Base-by-base conservation (phyloP, 352 stramenopile species). In the Phytophthora sansomeana region DNA sequence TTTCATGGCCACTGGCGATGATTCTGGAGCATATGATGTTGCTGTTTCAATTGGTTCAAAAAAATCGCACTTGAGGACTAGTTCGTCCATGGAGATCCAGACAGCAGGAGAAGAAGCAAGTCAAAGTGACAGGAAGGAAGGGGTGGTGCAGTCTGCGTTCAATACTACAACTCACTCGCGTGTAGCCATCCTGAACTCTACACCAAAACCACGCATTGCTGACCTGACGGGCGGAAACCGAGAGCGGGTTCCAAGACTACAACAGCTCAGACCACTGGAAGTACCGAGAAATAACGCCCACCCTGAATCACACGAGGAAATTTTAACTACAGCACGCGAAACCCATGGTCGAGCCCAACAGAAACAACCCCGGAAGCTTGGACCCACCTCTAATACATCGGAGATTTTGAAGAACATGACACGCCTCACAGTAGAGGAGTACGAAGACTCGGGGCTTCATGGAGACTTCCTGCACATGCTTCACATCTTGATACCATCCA, bases 401-500 rank as follows among this genome's bases (percentile, higher is more conserved):
- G 7, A 36, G 9, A 7, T 8, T 6, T 17, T 78, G 4, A 67
- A 65, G 11, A 54, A 52, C 2, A 17, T 89, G 58, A 19, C 49
- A 28, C 44, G 50, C 16, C 58, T 78, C 36, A 75, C 67, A 42
- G 57, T 36, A 1, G 69, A 88, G 8, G 72, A 89, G 10, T 89
- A 92, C 48, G 80, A 87, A 58, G 81, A 88, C 38, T 54, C 64
- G 11, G 83, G 89, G 16, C 63, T 86, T 6, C 71, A 89, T 63
- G 77, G 78, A 17, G 74, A 87, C 29, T 87, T 85, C 26, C 60
- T 71, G 7, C 80, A 90, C 64, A 75, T 74, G 30, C n/a, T 89
- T 7, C 77, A 89, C 50, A 83, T 93, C 74, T 63, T 91, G 14
- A 89, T 93, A 28, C 84, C 84, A 6, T 55, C 67, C 13, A 83